Evolutionary conservation across 345 rosid species (phyloP).

Genomic region (Streptanthus diversifolius): DNA sequence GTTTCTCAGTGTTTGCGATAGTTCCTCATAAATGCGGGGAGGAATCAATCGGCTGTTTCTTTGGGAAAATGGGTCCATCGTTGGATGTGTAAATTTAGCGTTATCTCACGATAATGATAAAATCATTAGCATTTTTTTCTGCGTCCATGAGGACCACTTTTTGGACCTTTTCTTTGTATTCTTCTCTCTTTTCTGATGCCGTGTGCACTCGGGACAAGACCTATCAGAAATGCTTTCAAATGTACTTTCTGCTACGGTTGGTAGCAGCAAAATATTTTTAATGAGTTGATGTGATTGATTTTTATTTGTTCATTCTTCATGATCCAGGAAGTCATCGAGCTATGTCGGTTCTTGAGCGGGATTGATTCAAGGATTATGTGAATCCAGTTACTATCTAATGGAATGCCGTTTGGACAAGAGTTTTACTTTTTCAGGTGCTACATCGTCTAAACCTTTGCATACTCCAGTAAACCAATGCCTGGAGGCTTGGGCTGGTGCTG

Average conservation of each 20-base stretch:
- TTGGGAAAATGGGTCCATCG: constrained; percentile 19
- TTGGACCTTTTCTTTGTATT: neutral
- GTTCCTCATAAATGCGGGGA: constrained; percentile 20
- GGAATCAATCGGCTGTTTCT: constrained; percentile 27
- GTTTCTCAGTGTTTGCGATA: constrained; percentile 1
- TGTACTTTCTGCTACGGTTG: constrained; percentile 13
- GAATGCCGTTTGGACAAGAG: constrained; percentile 15
- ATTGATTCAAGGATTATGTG: constrained; percentile 19
- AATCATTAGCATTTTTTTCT: constrained; percentile 25
- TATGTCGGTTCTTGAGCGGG: neutral
- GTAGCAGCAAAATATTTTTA: neutral
- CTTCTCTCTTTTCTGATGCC: neutral
- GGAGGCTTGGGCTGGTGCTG: constrained; percentile 28
- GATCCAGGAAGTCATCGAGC: constrained; percentile 11
- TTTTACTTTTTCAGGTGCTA: neutral
- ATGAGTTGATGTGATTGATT: constrained; percentile 6
- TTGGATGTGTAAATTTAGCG: constrained; percentile 4
- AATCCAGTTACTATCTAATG: constrained; percentile 13
- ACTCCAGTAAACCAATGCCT: constrained; percentile 2
- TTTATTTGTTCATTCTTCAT: constrained; percentile 7
- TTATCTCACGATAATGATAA: constrained; percentile 5
- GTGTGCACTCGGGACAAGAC: neutral
- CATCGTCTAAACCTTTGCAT: constrained; percentile 11
- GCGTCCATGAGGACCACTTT: constrained; percentile 24
- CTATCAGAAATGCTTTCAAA: neutral